Conservation (phyloP, 345 rosid genomes). For the Pseudoturritis turrita region DNA sequence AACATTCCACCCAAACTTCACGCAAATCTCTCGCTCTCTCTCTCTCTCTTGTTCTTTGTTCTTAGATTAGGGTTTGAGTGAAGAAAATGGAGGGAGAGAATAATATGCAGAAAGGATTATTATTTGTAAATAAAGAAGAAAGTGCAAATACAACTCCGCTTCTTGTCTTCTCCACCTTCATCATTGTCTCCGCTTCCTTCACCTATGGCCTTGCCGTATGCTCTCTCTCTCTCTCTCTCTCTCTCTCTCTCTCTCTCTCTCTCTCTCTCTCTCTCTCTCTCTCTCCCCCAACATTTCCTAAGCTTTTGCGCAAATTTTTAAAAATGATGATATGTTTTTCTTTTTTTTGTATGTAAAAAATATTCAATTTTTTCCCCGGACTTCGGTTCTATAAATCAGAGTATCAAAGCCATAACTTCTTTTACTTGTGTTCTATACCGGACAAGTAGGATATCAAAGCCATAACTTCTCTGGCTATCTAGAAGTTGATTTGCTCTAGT, state of each 20-base stretch:
- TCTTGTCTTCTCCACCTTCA: conserved; percentile 42
- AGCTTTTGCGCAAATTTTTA: no score
- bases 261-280: neutral
- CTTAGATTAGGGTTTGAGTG: neutral
- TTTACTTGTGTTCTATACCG: no score
- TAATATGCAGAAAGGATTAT: conserved; percentile 19
- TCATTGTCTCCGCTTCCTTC: conserved; percentile 51
- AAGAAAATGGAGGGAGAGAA: conserved; percentile 15
- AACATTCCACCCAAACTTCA: neutral
- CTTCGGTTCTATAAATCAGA: no score
- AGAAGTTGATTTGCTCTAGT: no score
- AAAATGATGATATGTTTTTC: no score
- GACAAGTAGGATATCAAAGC: no score
- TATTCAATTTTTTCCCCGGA: no score
- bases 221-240: neutral
- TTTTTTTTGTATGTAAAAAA: no score
- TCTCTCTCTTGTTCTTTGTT: neutral
- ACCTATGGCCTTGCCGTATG: conserved; percentile 48
- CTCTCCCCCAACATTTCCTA: no score
- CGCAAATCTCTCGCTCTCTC: neutral
- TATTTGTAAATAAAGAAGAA: neutral
- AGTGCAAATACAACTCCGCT: conserved; percentile 9
- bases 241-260: neutral
- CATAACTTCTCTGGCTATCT: no score
- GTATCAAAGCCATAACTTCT: no score